Percentiles rank a stretch among this genome's conserved stretches.
Evolutionary conservation across 768 basidiomycete genomes (phyloP).

Genomic region (Boletus tomentosulus): DNA sequence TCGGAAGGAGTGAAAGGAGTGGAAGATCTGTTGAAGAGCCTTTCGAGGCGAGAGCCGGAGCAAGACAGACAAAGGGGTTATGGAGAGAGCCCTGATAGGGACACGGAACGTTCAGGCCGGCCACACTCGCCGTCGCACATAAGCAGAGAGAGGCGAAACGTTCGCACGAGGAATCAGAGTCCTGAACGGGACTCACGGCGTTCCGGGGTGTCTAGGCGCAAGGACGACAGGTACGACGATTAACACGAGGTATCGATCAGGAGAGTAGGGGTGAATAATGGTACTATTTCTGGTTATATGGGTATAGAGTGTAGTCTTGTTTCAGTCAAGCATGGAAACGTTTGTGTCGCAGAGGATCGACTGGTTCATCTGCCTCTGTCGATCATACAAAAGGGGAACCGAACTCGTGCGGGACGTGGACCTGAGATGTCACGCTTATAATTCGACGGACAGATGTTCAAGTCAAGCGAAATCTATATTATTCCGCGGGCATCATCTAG

Average conservation of each 20-base stretch:
- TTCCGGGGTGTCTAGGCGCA: neutral
- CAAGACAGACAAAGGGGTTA: constrained; percentile 11
- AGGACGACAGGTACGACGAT: constrained; percentile 4
- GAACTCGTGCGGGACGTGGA: neutral
- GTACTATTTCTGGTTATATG: neutral
- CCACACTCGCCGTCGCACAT: constrained; percentile 12
- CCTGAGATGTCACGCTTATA: neutral
- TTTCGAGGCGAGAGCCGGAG: constrained; percentile 30
- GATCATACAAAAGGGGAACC: neutral
- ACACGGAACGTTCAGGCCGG: constrained; percentile 8
- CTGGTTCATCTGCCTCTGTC: neutral
- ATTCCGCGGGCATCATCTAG: neutral
- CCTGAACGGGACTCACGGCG: constrained; percentile 14
- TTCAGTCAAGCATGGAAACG: neutral
- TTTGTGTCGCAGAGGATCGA: neutral
- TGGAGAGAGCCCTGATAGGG: constrained; percentile 10
- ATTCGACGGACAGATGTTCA: neutral
- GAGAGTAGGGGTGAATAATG: neutral
- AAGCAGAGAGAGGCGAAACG: constrained; percentile 8
- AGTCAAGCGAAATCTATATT: neutral
- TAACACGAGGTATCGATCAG: neutral
- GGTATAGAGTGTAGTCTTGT: neutral
- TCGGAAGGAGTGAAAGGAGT: constrained; percentile 64
- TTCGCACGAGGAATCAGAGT: constrained; percentile 14
- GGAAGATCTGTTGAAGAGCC: constrained; percentile 56